These are phyloP conservation scores for Pisolithus microcarpus DNA, from an alignment of 768 basidiomycete species.

Conservation along the genomic window DNA sequence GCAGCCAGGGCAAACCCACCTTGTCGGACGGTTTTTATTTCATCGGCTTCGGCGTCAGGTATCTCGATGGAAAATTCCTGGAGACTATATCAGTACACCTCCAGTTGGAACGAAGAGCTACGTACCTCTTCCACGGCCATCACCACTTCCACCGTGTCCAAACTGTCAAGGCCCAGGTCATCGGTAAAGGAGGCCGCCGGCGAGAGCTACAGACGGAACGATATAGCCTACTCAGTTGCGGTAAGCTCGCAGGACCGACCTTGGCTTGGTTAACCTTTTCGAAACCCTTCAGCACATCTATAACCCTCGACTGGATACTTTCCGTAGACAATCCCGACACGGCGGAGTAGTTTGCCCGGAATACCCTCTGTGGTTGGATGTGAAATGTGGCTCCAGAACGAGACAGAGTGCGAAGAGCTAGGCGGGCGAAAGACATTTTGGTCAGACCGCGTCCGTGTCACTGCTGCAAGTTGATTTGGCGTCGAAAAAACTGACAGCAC, in stretches of 20 bases:
- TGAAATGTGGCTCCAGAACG: constrained; percentile 22
- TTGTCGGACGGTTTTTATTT: constrained; percentile 85
- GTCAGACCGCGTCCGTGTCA: constrained; percentile 12
- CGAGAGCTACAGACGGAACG: constrained; percentile 48
- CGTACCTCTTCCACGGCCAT: constrained; percentile 95
- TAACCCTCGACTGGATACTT: constrained; percentile 18
- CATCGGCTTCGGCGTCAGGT: constrained; percentile 93
- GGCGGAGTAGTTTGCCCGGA: constrained; percentile 26
- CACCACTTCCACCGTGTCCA: constrained; percentile 96
- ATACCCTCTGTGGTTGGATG: constrained; percentile 21
- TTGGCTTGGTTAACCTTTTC: constrained; percentile 24
- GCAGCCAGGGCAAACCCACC: constrained; percentile 43
- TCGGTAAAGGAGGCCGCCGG: constrained; percentile 45
- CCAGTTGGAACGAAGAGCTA: constrained; percentile 1
- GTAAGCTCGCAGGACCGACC: constrained; percentile 9
- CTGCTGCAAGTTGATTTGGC: background rate
- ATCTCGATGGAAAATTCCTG: constrained; percentile 98
- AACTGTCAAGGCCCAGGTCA: constrained; percentile 69
- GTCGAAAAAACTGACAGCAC: background rate
- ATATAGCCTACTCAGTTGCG: background rate
- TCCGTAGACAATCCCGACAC: constrained; percentile 18
- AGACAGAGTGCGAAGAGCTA: constrained; percentile 26
- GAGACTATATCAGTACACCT: background rate
- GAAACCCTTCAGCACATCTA: constrained; percentile 25
- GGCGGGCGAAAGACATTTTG: constrained; percentile 29